Conservation (phyloP, 2,329 filamentous ascomycete species). For the Ascochyta clinopodiicola region DNA sequence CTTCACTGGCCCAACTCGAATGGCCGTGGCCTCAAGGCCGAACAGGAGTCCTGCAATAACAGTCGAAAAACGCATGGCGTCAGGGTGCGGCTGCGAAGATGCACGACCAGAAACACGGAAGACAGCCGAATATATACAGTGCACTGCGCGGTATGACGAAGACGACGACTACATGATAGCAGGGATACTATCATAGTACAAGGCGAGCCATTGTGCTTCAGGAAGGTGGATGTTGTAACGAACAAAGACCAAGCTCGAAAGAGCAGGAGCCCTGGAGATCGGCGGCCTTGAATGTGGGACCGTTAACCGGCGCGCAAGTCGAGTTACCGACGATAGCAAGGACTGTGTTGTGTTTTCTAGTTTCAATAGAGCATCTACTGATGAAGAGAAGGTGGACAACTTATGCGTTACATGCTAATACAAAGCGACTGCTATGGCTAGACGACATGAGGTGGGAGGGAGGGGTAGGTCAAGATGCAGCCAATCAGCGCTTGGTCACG, state of each 20-base stretch:
- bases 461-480: neutral
- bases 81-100: constrained; percentile 16
- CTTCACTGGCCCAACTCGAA: constrained; percentile 26
- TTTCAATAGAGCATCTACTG: neutral
- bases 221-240: constrained; percentile 37
- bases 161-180: constrained; percentile 18
- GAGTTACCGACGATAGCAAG: neutral
- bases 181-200: constrained; percentile 24
- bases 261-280: constrained; percentile 37
- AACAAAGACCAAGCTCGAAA: constrained; percentile 29
- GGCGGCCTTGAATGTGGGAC: constrained; percentile 18
- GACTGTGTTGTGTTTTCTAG: neutral
- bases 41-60: constrained; percentile 31
- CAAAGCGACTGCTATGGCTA: neutral
- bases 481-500: constrained; percentile 8
- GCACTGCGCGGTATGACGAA: constrained; percentile 19
- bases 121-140: constrained; percentile 8
- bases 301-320: constrained; percentile 11
- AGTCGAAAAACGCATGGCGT: constrained; percentile 36
- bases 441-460: neutral
- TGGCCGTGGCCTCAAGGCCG: constrained; percentile 33
- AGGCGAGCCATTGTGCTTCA: constrained; percentile 22
- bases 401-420: neutral
- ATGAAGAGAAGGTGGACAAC: neutral
- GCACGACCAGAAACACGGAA: neutral